These are phyloP conservation scores for Catharanthus roseus DNA, from an alignment of 257 asterid species.

Conservation along the genomic window DNA sequence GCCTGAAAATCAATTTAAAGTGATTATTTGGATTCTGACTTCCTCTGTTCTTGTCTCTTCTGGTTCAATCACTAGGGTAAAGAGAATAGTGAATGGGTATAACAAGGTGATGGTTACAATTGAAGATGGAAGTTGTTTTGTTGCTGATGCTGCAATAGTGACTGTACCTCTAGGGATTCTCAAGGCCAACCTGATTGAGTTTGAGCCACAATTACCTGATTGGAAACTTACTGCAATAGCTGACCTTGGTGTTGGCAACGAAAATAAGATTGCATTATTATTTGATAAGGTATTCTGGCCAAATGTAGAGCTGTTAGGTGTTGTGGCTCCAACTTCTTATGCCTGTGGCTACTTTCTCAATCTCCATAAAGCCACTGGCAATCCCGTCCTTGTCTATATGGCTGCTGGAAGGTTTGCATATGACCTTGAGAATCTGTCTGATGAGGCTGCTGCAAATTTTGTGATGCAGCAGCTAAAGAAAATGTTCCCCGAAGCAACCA, in stretches of 20 bases:
- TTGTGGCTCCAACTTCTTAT: constrained; percentile 77
- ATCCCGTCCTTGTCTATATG: constrained; percentile 92
- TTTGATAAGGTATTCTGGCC: constrained; percentile 92
- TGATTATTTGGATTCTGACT: not conserved
- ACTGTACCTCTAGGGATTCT: constrained; percentile 92
- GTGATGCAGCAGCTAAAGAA: constrained; percentile 79
- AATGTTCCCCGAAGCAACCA: constrained; percentile 78
- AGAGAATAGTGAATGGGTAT: constrained; percentile 53
- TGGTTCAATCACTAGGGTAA: constrained; percentile 48
- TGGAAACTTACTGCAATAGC: constrained; percentile 91
- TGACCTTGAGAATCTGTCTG: constrained; percentile 90
- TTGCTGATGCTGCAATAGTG: constrained; percentile 82
- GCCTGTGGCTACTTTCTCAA: constrained; percentile 93
- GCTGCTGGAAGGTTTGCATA: constrained; percentile 90
- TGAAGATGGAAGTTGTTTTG: constrained; percentile 70
- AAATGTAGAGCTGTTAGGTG: constrained; percentile 78
- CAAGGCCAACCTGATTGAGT: constrained; percentile 70
- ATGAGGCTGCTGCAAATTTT: constrained; percentile 60
- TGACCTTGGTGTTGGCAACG: constrained; percentile 93
- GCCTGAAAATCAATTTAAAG: not conserved
- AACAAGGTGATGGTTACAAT: constrained; percentile 62
- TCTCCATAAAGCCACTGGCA: constrained; percentile 93
- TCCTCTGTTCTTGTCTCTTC: not conserved
- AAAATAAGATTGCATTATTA: constrained; percentile 76
- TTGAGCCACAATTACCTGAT: constrained; percentile 83